Evolutionary conservation across 257 asterid genomes (phyloP), one percentile per base, ranked within the genome.

Genomic region (Nicotiana paniculata): DNA sequence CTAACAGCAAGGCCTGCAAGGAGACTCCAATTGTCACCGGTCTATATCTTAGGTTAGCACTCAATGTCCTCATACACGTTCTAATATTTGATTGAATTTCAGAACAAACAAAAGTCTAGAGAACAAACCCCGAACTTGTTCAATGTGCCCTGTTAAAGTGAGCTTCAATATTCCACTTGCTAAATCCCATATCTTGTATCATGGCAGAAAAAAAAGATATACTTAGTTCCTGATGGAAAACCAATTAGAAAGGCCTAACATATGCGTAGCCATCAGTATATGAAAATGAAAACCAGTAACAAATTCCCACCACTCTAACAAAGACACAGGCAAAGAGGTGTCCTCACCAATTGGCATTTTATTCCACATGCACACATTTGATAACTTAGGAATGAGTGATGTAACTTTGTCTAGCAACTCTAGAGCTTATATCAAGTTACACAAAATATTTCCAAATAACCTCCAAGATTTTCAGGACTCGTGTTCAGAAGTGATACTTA

Each of bases 1-100:
- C 99, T 94, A 84, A 94, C 90, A 88, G 98, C 96, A 77, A 77
- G 81, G 68, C 99, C 98, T 95, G 93, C 84, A 85, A 86, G 64
- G n/a, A 82, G 82, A 48, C 51, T 66, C 51, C 12, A 35, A 61
- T 58, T 51, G 69, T 80, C 53, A 83, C 79, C 28, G 6, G 79
- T 75, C 79, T 75, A 26, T 15, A 51, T 51, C 46, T 75, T 51
- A 51, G 43, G 2, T 46, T 24, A 72, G 39, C 53, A 72, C 15
- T 46, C 39, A 46, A 46, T 6, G 51, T 75, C 63, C 79, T 24
- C 46, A 75, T 12, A 9, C 46, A 51, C 13, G 17, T 15, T 28
- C 46, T 11, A 74, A 75, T 75, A 21, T 26, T 72, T 51, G 5
- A 75, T 51, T 9, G 13, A 15, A 75, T 28, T 26, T 75, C 79